Evolutionary conservation across 73 alveolate species (phyloP).

Genomic region (Uronychia binucleata): DNA sequence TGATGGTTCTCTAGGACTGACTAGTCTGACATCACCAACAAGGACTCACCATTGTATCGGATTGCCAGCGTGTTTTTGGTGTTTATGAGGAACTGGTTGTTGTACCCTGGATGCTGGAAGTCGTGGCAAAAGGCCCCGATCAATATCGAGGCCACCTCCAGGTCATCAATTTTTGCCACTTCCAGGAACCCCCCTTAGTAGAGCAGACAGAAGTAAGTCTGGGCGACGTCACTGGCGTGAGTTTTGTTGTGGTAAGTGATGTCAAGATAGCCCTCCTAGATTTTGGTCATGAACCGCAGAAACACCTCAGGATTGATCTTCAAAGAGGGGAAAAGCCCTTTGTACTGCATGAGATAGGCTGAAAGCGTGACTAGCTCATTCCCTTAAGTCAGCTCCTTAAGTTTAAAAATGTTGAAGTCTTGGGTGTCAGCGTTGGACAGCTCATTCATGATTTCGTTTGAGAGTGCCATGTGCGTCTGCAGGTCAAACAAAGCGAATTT

Average conservation of each 20-base stretch:
- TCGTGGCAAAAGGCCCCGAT: constrained; percentile 76
- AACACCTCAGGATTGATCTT: constrained; percentile 18
- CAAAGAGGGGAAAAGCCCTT: constrained; percentile 15
- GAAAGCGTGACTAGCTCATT: constrained; percentile 31
- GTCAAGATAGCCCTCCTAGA: constrained; percentile 2
- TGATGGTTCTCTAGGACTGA: constrained; percentile 71
- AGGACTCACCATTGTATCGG: constrained; percentile 65
- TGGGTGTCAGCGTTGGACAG: neutral
- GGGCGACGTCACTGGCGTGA: constrained; percentile 74
- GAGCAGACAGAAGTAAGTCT: constrained; percentile 45
- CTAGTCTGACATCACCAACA: constrained; percentile 72
- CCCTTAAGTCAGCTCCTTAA: constrained; percentile 17
- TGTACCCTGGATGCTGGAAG: constrained; percentile 78
- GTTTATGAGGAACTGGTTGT: constrained; percentile 59
- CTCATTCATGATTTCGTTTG: neutral
- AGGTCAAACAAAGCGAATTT: neutral
- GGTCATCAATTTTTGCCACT: constrained; percentile 24
- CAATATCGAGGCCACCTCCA: constrained; percentile 50
- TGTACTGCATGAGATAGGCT: constrained; percentile 14
- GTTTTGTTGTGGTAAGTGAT: constrained; percentile 66
- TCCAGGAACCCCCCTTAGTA: constrained; percentile 27
- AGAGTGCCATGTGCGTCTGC: neutral
- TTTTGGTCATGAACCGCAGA: constrained; percentile 41
- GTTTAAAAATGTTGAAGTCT: constrained; percentile 49
- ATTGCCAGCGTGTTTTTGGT: constrained; percentile 57